Evolutionary conservation across 768 basidiomycete species (phyloP), one percentile per base, ranked within the genome.

Genomic region (Tricholoma bakamatsutake): DNA sequence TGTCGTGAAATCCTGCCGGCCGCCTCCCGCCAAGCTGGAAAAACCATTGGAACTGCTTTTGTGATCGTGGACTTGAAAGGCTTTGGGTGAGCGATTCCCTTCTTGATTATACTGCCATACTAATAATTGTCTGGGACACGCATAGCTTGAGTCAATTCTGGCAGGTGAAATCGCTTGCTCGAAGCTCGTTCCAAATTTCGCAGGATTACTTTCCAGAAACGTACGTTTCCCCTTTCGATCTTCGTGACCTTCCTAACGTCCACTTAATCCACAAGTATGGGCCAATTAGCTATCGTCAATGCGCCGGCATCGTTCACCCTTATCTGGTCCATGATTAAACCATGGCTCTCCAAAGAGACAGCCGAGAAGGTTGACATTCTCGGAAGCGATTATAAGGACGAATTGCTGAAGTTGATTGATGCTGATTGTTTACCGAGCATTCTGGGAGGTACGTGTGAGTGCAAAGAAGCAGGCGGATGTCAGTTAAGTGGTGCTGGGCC

Each of bases 151-250:
- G 74, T 37, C 82, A 87, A 60, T 90, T 89, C 62, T 90, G 88
- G 88, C 81, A 88, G 62, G 82, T 88, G 73, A 87, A 84, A 65
- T 71, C 76, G 43, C 72, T 89, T n/a, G 78, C 77, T 21, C 75
- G 81, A 49, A 71, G 67, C 50, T 81, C 83, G 6, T 87, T 90
- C 66, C 86, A 88, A 60, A 74, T 90, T 54, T 88, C 87, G 1
- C 88, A 90, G 67, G 85, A 88, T 61, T 90, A 87, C 68, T 90
- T 78, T 59, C 88, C 88, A 1, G 88, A 90, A 65, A 84, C 84
- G 87, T 89, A 64, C 52, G 80, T 64, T 24, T n/a, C 42, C 39
- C 21, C 24, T 42, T 30, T 18, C 37, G 13, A 18, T 31, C 8
- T 5, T 50, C 34, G 4, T 27, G 18, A 15, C 21, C 10, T 28